Base-by-base conservation (phyloP, 2,329 filamentous ascomycete species). In the Sarocladiaceae sp. region DNA sequence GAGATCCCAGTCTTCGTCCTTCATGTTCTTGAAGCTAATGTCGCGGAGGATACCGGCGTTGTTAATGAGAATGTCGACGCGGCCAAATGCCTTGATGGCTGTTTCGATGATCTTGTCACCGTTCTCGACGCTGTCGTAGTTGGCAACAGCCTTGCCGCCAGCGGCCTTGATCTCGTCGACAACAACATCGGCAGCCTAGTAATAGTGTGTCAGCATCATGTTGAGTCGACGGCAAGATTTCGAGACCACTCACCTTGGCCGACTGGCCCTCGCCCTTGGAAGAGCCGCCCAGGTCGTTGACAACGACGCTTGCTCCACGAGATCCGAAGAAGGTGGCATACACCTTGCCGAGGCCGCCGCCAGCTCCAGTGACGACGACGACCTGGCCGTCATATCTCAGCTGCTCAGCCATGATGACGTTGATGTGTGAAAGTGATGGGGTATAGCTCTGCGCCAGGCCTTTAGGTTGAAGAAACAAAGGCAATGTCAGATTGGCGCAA, bases 1-100 rank as follows among this genome's bases (percentile, higher is more conserved):
- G 60, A 97, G 75, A 68, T 99, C 93, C 94, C 94, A 99, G 71
- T 99, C 94, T 66, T 87, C 74, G 70, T 99, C 94, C 71, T 87
- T 94, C 83, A 97, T 95, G 75, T 97, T 97, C 82, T 96, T 96
- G 78, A 99, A 97, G 80, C 89, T 93, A 66, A 97, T 71, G 74
- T 97, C 92, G 56, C 93, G 87, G 55, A 96, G 80, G 66, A 97
- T 97, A 65, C 94, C 93, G 56, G 94, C 94, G 68, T 97, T 99
- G 81, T 99, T 99, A 74, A 99, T 87, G 63, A 99, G 85, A 58
- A 99, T 77, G 70, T 99, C 93, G 71, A 99, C 83, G 64, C 93
- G 89, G 60, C 93, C 89, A 66, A 86, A 94, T 52, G 76, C 77
- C 70, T 89, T 76, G 67, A 94, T 88, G 62, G 89, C 89, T 22